phyloP scores from a whole-genome alignment of 805 yeast species.

The Candida maris region DNA sequence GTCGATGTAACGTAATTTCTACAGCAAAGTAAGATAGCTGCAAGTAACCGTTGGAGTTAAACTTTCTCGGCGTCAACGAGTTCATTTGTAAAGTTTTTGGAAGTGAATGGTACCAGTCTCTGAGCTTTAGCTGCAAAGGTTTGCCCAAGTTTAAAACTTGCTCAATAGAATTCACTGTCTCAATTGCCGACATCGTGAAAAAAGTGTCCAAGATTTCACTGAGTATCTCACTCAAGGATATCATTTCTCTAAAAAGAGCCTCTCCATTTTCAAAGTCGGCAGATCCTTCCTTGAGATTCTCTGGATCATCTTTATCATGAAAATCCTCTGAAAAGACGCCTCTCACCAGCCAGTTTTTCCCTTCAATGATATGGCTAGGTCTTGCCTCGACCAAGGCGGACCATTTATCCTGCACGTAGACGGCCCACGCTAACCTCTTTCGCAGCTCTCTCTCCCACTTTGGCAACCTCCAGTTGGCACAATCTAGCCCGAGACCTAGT shows the following conservation, averaged over 20 bases:
- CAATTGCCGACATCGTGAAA: slow-evolving; percentile 66
- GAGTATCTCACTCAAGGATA: slow-evolving; percentile 62
- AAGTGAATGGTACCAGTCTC: slow-evolving; percentile 74
- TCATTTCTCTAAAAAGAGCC: slow-evolving; percentile 61
- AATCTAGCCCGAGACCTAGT: slow-evolving; percentile 85
- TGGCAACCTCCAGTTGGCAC: slow-evolving; percentile 87
- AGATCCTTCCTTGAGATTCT: slow-evolving; percentile 47
- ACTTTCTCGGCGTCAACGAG: slow-evolving; percentile 53
- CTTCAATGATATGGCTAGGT: slow-evolving; percentile 74
- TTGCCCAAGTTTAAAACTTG: slow-evolving; percentile 73
- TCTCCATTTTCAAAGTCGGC: slow-evolving; percentile 72
- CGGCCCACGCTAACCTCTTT: slow-evolving; percentile 92
- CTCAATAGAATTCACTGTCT: slow-evolving; percentile 54
- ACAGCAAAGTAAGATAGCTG: slow-evolving; percentile 87
- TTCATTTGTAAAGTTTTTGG: slow-evolving; percentile 64
- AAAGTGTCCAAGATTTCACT: slow-evolving; percentile 70
- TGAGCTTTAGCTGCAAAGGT: slow-evolving; percentile 66
- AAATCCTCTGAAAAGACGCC: slow-evolving; percentile 71
- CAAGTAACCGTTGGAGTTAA: slow-evolving; percentile 72
- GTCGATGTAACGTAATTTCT: slow-evolving; percentile 81
- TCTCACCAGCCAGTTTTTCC: slow-evolving; percentile 76
- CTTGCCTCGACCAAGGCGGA: slow-evolving; percentile 73
- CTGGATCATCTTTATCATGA: slow-evolving; percentile 49
- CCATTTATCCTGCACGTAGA: slow-evolving; percentile 91
- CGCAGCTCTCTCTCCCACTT: slow-evolving; percentile 93